Evolutionary conservation across 2,329 filamentous ascomycete species (phyloP), one percentile per base, ranked within the genome.

Genomic region (Stenocarpella maydis): DNA sequence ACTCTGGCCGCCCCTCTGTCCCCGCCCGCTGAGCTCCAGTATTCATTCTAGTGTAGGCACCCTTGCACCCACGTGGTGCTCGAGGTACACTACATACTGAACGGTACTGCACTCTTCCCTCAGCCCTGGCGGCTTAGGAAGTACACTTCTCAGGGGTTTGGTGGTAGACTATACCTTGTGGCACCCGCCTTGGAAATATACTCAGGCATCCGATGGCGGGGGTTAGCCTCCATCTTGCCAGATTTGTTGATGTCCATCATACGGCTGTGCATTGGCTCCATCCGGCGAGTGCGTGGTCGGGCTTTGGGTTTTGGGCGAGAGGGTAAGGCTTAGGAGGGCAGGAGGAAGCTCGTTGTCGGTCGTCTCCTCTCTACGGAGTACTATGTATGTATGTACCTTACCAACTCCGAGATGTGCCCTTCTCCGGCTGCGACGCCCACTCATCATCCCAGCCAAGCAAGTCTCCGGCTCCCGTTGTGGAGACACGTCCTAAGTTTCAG

Each of bases 31-130:
- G 39, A 34, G 58, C 58, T 63, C 58, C 58, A 63, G 41, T n/a
- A n/a, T n/a, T n/a, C n/a, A n/a, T n/a, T n/a, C n/a, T n/a, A n/a
- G n/a, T n/a, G n/a, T 49, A 37, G 34, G 34, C 9, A 37, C 58
- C 58, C 58, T 63, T 63, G 58, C 28, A 63, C n/a, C 58, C 58
- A 63, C 58, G 58, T 63, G 58, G 58, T 6, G 15, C 6, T 19
- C 1, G 58, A 47, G 41, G 28, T 31, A 31, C 21, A 5, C n/a
- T 39, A n/a, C n/a, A n/a, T n/a, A n/a, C n/a, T n/a, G n/a, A n/a
- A n/a, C n/a, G n/a, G n/a, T n/a, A n/a, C n/a, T n/a, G n/a, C n/a
- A n/a, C 17, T 1, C 54, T 28, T 6, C n/a, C 26, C 31, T 47
- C 31, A 12, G 31, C 15, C 4, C 4, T 34, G 31, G n/a, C n/a